Conservation (phyloP, 2,329 filamentous ascomycete genomes). For the Colletotrichum lindemuthianum region DNA sequence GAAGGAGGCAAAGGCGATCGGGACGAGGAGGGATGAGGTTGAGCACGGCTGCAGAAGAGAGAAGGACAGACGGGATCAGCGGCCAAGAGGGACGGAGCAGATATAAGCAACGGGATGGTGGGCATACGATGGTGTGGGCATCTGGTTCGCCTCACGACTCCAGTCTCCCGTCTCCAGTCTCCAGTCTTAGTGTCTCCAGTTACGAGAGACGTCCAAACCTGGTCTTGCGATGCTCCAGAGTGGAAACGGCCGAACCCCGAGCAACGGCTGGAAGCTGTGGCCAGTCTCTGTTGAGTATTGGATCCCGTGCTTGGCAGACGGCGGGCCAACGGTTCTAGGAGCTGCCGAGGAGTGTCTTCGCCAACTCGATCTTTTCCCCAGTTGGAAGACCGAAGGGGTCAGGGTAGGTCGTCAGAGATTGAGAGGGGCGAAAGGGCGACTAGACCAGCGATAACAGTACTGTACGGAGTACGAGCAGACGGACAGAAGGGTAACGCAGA, state of each 20-base stretch:
- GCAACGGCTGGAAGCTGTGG: slow-evolving; percentile 5
- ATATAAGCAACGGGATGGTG: slow-evolving; percentile 31
- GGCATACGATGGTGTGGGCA: slow-evolving; percentile 1
- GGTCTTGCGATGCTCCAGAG: background rate
- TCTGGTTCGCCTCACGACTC: slow-evolving; percentile 23
- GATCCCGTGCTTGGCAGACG: slow-evolving; percentile 27
- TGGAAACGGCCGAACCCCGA: slow-evolving; percentile 31
- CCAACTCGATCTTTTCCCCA: slow-evolving; percentile 15
- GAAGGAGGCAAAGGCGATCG: slow-evolving; percentile 15
- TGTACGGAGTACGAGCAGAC: background rate
- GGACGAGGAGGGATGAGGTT: slow-evolving; percentile 8
- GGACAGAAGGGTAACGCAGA: background rate
- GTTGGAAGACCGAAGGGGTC: slow-evolving; percentile 14
- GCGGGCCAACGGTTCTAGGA: slow-evolving; percentile 29
- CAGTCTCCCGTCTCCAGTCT: background rate
- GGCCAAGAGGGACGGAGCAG: slow-evolving; percentile 31
- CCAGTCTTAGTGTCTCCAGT: too few relatives aligned
- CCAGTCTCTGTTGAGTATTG: slow-evolving; percentile 32
- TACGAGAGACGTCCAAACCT: background rate
- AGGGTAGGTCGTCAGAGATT: slow-evolving; percentile 21
- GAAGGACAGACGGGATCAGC: background rate
- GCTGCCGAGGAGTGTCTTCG: slow-evolving; percentile 12
- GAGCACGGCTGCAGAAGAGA: slow-evolving; percentile 15
- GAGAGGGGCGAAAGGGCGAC: background rate
- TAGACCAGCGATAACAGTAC: slow-evolving; percentile 17